Base-by-base conservation (phyloP, 495 filamentous ascomycete species). In the Rostrohypoxylon terebratum region DNA sequence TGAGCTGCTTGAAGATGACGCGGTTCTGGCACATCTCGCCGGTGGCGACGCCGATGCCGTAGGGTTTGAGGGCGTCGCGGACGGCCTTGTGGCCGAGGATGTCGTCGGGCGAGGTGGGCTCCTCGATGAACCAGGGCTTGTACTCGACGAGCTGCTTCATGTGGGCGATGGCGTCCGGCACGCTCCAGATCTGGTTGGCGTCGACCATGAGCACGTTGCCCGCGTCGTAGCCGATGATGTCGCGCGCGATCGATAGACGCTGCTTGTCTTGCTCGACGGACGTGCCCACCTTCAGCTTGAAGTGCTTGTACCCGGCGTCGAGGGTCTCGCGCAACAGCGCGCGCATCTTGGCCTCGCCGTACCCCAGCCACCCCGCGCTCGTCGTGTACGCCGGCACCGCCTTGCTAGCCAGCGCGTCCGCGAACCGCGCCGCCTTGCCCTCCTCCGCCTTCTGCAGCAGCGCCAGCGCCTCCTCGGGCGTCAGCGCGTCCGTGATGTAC, bases 11-110 rank as follows among this genome's bases (percentile, higher is more conserved):
- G 87, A 97, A 97, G 65, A 97, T 87, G 9, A 97, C 92, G 7
- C 94, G 87, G 83, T 97, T 97, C 85, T 97, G 94, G 83, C 93
- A 96, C 94, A 97, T 97, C 83, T 97, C 94, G 59, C 94, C 94
- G 0, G 94, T 97, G 14, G 94, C 94, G 20, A 97, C 94, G 50
- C 92, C 92, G 72, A 97, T 90, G 65, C 89, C 89, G 77, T 90
- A 80, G 0, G 91, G 91, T 25, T 83, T 83, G 10, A 97, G 87
- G 1, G 94, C 94, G 62, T 94, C 90, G 23, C 91, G 88, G 73
- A 97, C 90, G 4, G 92, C 90, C 59, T 90, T 91, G 85, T 97
- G 94, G 40, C 94, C 94, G 47, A 94, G 89, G 62, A 97, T 90
- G 81, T 97, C 94, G 75, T 97, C 94, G 13, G 94, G 94, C 45